Base-by-base conservation (phyloP, 371 early-diverging fungal genomes). In the Mortierella sp. region DNA sequence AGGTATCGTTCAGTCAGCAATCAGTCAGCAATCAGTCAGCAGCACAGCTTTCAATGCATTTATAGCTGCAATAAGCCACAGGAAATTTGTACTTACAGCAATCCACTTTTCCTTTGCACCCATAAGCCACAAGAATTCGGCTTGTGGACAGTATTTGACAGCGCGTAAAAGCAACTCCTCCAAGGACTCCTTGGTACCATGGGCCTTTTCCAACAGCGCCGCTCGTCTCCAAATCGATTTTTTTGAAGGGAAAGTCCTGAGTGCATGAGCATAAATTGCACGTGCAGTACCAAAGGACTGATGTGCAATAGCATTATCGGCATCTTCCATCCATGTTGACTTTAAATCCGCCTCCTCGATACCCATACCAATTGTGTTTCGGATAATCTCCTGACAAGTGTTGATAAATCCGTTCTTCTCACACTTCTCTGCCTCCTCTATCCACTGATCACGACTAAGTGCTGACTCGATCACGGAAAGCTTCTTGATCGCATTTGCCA, bases 41-140 rank as follows among this genome's bases (percentile, higher is more conserved):
- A n/a, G n/a, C n/a, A n/a, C 40, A 9, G 6, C 40, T 40, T 40
- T 13, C 40, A 40, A 9, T 9, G 6, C 13, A 40, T 6, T 13
- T 40, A 13, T 13, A 40, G 13, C 6, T 40, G 40, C 40, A 19
- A 26, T 42, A 22, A 13, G 28, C 45, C 8, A 57, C 29, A 9
- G 28, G 43, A 26, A 43, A 49, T 54, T 3, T 1, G 55, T 9
- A 83, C 76, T 65, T 80, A 83, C 83, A n/a, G 89, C 86, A 28
- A 92, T 72, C 98, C 98, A 97, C 79, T 94, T 93, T 68, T 96
- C 96, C 79, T 98, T 97, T 57, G 99, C 99, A 0, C 91, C 93
- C 96, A 98, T 97, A 31, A 98, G 89, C 98, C 98, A 98, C 49
- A 98, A 86, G 0, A 94, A 89, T 84, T 98, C 97, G 10, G 94